These are phyloP conservation scores for Ascochyta lentis DNA, from an alignment of 2,329 filamentous ascomycete species.

Conservation along the genomic window DNA sequence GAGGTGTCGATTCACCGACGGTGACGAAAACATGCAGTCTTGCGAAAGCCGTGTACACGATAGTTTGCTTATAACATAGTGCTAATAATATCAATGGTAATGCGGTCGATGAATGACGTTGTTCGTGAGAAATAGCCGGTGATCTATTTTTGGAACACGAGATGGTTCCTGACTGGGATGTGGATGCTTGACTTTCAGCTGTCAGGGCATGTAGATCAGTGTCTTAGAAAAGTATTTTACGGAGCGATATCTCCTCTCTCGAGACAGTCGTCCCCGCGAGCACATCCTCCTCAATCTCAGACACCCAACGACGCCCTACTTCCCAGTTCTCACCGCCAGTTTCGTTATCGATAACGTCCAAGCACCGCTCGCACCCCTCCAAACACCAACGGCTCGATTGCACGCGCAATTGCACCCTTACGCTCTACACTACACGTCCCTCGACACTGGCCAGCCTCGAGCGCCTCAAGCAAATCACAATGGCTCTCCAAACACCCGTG, in stretches of 20 bases:
- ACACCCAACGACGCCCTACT: background rate
- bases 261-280: background rate
- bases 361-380: constrained; percentile 15
- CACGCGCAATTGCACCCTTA: background rate
- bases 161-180: constrained; percentile 11
- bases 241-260: background rate
- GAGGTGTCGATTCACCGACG: background rate
- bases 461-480: constrained; percentile 7
- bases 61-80: background rate
- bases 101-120: background rate
- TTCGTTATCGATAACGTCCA: constrained; percentile 30
- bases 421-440: background rate
- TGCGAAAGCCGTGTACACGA: background rate
- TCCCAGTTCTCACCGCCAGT: constrained; percentile 30
- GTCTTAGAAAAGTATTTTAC: background rate
- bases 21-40: too few species aligned
- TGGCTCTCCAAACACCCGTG: constrained; percentile 20
- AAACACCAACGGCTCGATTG: constrained; percentile 4
- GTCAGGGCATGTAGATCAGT: background rate
- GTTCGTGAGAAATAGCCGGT: background rate
- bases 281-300: background rate
- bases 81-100: background rate
- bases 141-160: constrained; percentile 16
- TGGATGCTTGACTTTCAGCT: constrained; percentile 6
- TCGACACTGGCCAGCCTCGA: constrained; percentile 6